Evolutionary conservation across 768 basidiomycete genomes (phyloP), one percentile per base, ranked within the genome.

Genomic region (Lyophyllum shimeji): DNA sequence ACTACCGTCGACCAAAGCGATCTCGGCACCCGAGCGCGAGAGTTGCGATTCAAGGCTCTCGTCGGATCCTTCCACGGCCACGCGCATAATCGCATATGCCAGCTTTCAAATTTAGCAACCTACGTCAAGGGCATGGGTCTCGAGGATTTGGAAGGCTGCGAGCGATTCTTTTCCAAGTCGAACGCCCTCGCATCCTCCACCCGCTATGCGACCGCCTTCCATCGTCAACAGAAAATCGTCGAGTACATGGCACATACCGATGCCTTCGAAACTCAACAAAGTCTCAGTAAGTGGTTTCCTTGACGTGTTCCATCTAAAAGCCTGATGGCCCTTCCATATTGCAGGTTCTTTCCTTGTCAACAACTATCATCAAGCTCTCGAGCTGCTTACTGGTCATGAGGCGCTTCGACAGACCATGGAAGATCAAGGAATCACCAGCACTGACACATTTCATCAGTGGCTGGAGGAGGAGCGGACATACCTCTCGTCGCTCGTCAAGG

Each of bases 141-240:
- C 0, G 68, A 70, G 37, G 69, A 72, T 34, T 60, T 70, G 13
- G 67, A 72, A 45, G 64, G 56, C 8, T 70, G 68, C 48, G 65
- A 71, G 46, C 57, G 63, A 1, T 62, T 59, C 2, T 71, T 71
- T 50, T 59, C 58, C 3, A 60, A 59, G 42, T 71, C 69, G 7
- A 71, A 71, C 42, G 52, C 60, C 9, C 61, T 71, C 0, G 69
- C 70, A 3, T 21, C 60, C 1, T 55, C 52, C 24, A 59, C 61
- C n/a, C 61, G 62, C 4, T 44, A 61, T 1, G 60, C 60, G 2
- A 58, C 57, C 2, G 24, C 39, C 2, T 69, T 68, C 51, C 67
- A 68, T 47, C 55, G 61, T 0, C 53, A 63, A 6, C 68, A 69
- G 51, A 52, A 57, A 18, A 69, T 69, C 23, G 53, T 64, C 6